Evolutionary conservation across 352 stramenopile genomes (phyloP).

Genomic region (Halophytophthora polymorphica): DNA sequence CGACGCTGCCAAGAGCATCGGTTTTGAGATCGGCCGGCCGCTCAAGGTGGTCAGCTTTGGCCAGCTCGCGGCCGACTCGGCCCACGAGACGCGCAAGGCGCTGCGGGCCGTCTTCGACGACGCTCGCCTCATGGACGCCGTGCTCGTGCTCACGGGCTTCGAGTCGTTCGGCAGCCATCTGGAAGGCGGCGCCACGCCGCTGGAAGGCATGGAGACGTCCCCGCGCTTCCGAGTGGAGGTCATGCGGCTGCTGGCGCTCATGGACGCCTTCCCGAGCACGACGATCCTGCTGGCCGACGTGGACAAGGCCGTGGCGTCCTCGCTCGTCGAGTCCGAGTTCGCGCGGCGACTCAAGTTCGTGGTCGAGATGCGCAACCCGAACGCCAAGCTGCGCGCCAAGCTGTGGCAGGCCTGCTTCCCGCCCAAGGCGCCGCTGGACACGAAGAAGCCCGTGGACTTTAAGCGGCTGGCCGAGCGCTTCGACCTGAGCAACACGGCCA

Average conservation of each 20-base stretch:
- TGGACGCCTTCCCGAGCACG: conserved; percentile 77
- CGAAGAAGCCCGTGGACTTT: conserved; percentile 57
- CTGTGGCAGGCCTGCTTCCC: conserved; percentile 81
- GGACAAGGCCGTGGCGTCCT: conserved; percentile 38
- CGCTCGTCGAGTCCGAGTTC: conserved; percentile 66
- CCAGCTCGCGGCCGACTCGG: conserved; percentile 72
- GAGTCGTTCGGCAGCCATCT: conserved; percentile 83
- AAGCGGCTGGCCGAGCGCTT: conserved; percentile 65
- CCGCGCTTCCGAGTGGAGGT: conserved; percentile 74
- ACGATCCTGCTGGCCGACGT: conserved; percentile 76
- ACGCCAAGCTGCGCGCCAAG: conserved; percentile 62
- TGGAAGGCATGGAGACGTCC: conserved; percentile 60
- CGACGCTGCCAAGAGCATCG: conserved; percentile 69
- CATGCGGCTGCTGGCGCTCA: conserved; percentile 70
- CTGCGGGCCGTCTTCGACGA: conserved; percentile 84
- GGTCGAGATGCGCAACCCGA: conserved; percentile 82
- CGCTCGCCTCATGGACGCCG: conserved; percentile 80
- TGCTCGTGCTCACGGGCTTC: conserved; percentile 85
- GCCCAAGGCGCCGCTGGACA: conserved; percentile 56
- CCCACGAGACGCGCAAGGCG: conserved; percentile 69
- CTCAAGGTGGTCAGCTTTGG: conserved; percentile 82
- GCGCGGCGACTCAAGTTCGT: conserved; percentile 79
- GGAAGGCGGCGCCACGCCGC: conserved; percentile 45
- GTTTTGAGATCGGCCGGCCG: conserved; percentile 79
- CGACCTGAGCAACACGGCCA: conserved; percentile 72